phyloP scores from a whole-genome alignment of 371 early-diverging fungal species.

The Entomophthora muscae region DNA sequence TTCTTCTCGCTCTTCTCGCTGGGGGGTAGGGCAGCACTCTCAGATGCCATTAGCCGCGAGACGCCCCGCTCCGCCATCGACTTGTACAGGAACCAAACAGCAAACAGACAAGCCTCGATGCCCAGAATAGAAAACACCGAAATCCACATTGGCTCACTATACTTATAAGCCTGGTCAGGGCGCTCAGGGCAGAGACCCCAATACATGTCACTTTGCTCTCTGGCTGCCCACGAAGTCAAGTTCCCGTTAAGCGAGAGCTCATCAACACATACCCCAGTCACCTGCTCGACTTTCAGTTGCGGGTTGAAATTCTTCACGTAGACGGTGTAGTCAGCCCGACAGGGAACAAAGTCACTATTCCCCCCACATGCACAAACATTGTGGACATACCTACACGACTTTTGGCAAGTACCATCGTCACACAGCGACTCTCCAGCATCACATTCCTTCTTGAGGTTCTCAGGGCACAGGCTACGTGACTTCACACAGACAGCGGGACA shows the following conservation, averaged over 20 bases:
- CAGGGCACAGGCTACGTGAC: not conserved
- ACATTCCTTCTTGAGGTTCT: conserved; percentile 21
- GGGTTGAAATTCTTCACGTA: not conserved
- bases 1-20: not conserved
- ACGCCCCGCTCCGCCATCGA: conserved; percentile 6
- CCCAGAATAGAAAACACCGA: conserved; percentile 27
- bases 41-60: not conserved
- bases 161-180: conserved; percentile 25
- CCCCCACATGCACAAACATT: conserved; percentile 21
- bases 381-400: conserved; percentile 20
- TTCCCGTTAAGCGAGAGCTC: not conserved
- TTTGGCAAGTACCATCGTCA: conserved; percentile 30
- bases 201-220: not conserved
- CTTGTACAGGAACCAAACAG: conserved; percentile 30
- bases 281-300: not conserved
- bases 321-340: not conserved
- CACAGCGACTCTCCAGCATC: conserved; percentile 25
- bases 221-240: not conserved
- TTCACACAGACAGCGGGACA: conserved; percentile 4
- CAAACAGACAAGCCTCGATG: conserved; percentile 16
- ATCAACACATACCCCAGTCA: not conserved
- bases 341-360: not conserved
- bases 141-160: conserved; percentile 36
- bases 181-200: conserved; percentile 22
- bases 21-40: not conserved